Conservation (phyloP, 805 yeast genomes). For the Myxozyma neotropica region DNA sequence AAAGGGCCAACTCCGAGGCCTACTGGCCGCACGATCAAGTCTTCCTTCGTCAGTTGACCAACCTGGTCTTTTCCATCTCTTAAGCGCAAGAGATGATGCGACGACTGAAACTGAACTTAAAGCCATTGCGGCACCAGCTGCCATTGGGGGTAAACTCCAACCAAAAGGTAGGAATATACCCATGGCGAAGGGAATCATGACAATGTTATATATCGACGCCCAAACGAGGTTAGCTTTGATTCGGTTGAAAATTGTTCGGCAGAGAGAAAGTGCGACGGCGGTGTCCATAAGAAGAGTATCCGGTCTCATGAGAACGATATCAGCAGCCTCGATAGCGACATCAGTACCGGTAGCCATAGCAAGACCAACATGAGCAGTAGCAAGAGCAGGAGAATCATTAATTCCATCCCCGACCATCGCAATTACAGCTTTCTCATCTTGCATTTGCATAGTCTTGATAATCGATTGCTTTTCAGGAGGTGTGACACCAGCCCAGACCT, state of each 20-base stretch:
- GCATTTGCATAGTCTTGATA: slow-evolving; percentile 57
- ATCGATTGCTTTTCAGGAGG: slow-evolving; percentile 77
- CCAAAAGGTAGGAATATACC: slow-evolving; percentile 82
- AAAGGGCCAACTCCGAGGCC: neutral
- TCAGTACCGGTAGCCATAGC: slow-evolving; percentile 93
- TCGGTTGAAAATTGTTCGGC: slow-evolving; percentile 67
- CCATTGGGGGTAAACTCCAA: slow-evolving; percentile 73
- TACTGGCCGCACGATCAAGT: slow-evolving; percentile 3
- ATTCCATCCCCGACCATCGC: slow-evolving; percentile 98
- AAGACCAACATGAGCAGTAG: slow-evolving; percentile 83
- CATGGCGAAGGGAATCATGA: slow-evolving; percentile 96
- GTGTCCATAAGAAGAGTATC: slow-evolving; percentile 44
- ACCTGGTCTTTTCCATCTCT: slow-evolving; percentile 49
- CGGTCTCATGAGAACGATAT: slow-evolving; percentile 67
- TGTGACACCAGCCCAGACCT: slow-evolving; percentile 72
- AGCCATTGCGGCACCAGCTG: slow-evolving; percentile 95
- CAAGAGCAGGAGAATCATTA: slow-evolving; percentile 96
- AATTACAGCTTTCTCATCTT: slow-evolving; percentile 44
- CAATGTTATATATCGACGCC: slow-evolving; percentile 79
- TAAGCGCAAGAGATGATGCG: slow-evolving; percentile 71
- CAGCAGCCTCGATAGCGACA: slow-evolving; percentile 96
- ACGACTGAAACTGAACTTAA: slow-evolving; percentile 89
- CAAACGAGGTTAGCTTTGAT: slow-evolving; percentile 82
- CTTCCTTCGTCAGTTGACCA: slow-evolving; percentile 31
- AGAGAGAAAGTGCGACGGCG: slow-evolving; percentile 63